Conservation (phyloP, 345 rosid genomes). For the Capsella bursapastoris region DNA sequence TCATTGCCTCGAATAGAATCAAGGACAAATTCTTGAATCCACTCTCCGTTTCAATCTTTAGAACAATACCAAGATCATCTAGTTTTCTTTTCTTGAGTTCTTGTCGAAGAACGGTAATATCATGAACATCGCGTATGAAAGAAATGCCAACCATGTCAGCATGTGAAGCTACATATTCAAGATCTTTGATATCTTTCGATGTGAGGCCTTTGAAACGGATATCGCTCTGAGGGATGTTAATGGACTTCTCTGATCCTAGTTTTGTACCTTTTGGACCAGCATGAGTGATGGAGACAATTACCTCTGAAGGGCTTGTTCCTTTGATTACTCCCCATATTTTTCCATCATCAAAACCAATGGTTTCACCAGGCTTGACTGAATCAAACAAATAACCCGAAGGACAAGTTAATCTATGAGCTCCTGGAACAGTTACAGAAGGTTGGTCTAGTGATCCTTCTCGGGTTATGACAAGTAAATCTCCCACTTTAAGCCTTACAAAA, state of each 20-base stretch:
- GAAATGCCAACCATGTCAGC: constrained; percentile 79
- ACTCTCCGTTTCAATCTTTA: constrained; percentile 68
- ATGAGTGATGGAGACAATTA: constrained; percentile 63
- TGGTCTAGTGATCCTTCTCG: constrained; percentile 49
- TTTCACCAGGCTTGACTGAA: constrained; percentile 67
- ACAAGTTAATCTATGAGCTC: constrained; percentile 59
- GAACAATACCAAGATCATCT: constrained; percentile 55
- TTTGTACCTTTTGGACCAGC: constrained; percentile 65
- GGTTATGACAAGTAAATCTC: constrained; percentile 62
- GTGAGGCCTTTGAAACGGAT: constrained; percentile 67
- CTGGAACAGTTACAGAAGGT: constrained; percentile 31
- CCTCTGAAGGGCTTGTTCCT: constrained; percentile 62
- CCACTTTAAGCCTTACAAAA: constrained; percentile 59
- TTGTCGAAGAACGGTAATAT: constrained; percentile 57
- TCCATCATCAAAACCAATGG: constrained; percentile 73
- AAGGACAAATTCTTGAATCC: constrained; percentile 60
- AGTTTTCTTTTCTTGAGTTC: constrained; percentile 61
- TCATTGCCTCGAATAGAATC: constrained; percentile 69
- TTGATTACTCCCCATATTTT: constrained; percentile 67
- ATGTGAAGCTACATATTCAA: constrained; percentile 64
- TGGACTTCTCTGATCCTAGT: constrained; percentile 72
- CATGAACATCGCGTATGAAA: constrained; percentile 58
- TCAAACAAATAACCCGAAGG: constrained; percentile 65
- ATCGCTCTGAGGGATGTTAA: constrained; percentile 68
- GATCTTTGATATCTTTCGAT: constrained; percentile 71